These are phyloP conservation scores for Calonectria hawksworthii DNA, from an alignment of 2,329 filamentous ascomycete genomes.

Conservation along the genomic window DNA sequence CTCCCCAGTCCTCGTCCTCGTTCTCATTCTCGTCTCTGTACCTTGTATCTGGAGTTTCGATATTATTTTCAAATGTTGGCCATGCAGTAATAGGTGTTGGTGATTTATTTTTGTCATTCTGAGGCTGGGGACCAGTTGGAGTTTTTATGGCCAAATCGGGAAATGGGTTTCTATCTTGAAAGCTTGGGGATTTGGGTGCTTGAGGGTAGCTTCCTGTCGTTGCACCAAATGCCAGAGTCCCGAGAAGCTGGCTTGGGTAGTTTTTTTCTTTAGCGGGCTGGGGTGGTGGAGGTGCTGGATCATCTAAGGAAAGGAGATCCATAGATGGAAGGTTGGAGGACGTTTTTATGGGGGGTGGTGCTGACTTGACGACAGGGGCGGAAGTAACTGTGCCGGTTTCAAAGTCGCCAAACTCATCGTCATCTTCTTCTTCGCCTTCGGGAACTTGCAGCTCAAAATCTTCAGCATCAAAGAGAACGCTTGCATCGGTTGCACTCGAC, in stretches of 20 bases:
- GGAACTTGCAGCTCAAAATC: conserved; percentile 61
- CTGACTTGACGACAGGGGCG: conserved; percentile 27
- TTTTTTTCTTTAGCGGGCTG: conserved; percentile 37
- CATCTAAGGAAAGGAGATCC: conserved; percentile 58
- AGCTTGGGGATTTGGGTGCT: conserved; percentile 66
- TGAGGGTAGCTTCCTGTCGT: conserved; percentile 55
- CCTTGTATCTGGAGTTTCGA: conserved; percentile 24
- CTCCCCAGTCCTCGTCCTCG: conserved; percentile 63
- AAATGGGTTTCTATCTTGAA: conserved; percentile 67
- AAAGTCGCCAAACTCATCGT: conserved; percentile 70
- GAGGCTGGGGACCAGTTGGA: conserved; percentile 51
- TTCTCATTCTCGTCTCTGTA: conserved; percentile 55
- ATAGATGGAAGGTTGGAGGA: conserved; percentile 47
- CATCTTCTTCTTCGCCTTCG: conserved; percentile 59
- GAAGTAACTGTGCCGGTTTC: conserved; percentile 58
- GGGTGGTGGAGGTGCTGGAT: conserved; percentile 41
- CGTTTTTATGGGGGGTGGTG: conserved; percentile 25
- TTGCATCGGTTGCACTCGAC: conserved; percentile 54
- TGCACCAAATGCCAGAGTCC: conserved; percentile 47
- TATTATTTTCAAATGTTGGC: conserved; percentile 53
- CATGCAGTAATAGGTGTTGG: conserved; percentile 61
- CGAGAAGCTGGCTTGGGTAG: conserved; percentile 50
- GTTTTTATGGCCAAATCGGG: conserved; percentile 63
- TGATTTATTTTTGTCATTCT: conserved; percentile 52
- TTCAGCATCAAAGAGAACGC: conserved; percentile 77